Evolutionary conservation across 257 asterid species (phyloP).

Genomic region (Fraxinus anomala): DNA sequence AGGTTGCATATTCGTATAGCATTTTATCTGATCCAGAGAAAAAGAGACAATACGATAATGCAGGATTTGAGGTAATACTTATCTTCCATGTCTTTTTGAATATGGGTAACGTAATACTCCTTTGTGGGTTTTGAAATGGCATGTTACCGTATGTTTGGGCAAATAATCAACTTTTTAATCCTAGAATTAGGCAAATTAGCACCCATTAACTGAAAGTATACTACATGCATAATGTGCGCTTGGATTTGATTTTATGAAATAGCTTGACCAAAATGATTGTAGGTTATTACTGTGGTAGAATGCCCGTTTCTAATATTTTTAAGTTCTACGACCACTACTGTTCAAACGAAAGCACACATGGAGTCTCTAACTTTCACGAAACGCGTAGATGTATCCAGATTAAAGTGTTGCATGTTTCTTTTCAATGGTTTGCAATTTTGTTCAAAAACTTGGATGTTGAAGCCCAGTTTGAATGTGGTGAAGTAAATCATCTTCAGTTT

Average conservation of each 20-base stretch:
- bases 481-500: neutral
- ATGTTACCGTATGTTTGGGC: neutral
- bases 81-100: neutral
- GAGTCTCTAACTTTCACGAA: neutral
- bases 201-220: neutral
- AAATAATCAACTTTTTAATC: neutral
- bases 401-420: too few species aligned
- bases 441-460: too few species aligned
- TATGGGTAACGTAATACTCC: neutral
- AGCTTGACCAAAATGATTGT: neutral
- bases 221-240: neutral
- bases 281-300: neutral
- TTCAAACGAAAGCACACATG: neutral
- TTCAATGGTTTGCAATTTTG: too few species aligned
- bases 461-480: neutral
- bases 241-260: neutral
- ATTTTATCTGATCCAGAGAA: constrained; percentile 95
- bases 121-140: neutral
- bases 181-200: neutral
- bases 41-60: constrained; percentile 85
- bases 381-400: neutral
- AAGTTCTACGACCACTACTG: neutral
- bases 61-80: constrained; percentile 84
- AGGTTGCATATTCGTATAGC: constrained; percentile 97
- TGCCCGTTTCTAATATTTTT: neutral